phyloP scores from a whole-genome alignment of 495 filamentous ascomycete genomes.

The Penicillium paxilli region DNA sequence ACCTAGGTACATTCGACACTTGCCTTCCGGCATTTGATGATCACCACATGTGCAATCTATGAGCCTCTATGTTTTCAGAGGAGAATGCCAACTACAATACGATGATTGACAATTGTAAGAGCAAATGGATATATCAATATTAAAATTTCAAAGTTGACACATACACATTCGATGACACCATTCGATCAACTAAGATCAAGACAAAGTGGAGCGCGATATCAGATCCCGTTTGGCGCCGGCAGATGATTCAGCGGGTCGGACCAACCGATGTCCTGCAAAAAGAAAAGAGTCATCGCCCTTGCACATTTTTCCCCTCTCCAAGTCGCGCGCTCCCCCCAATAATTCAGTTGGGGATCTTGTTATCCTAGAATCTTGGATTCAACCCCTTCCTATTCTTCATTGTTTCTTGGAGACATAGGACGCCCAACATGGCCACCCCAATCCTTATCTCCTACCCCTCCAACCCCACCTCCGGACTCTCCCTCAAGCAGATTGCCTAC shows the following conservation, averaged over 20 bases:
- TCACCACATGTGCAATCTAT: too few relatives aligned
- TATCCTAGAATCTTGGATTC: neutral
- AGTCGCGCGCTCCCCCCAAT: neutral
- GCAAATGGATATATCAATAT: neutral
- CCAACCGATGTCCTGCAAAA: conserved; percentile 3
- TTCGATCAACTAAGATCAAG: conserved; percentile 1
- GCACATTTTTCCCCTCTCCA: conserved; percentile 2
- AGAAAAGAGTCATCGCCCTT: conserved; percentile 20
- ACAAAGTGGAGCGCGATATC: conserved; percentile 1
- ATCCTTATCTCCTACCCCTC: conserved; percentile 50
- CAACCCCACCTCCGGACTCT: conserved; percentile 52
- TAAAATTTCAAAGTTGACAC: neutral
- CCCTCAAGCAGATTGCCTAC: conserved; percentile 70
- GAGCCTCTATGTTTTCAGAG: too few relatives aligned
- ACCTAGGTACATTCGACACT: too few relatives aligned
- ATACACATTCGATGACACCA: neutral
- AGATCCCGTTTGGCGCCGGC: neutral
- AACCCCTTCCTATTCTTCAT: neutral
- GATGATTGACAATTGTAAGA: too few relatives aligned
- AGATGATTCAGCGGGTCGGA: conserved; percentile 10
- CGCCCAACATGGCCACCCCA: conserved; percentile 47
- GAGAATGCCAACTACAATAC: too few relatives aligned
- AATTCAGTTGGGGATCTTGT: conserved; percentile 7
- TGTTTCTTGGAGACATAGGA: conserved; percentile 5
- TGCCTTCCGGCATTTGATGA: too few relatives aligned